A percentile compares a stretch with the other conserved stretches of the same genome.
phyloP scores from a whole-genome alignment of 129 eudicot species.

The Helianthus annuus region DNA sequence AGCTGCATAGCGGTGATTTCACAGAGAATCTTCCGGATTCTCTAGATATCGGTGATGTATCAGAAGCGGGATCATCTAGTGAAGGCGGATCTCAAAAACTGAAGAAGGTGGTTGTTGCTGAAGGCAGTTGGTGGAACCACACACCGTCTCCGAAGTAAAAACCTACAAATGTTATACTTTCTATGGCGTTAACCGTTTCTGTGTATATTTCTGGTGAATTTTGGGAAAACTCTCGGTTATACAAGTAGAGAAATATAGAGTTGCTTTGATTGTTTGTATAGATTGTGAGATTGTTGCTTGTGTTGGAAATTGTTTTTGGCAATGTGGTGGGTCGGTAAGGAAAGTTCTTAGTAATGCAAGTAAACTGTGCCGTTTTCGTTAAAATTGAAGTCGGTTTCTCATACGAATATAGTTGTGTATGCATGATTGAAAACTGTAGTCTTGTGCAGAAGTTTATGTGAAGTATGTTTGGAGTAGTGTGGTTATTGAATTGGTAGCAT shows the following conservation, averaged over 20 bases:
- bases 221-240: slow-evolving; percentile 9
- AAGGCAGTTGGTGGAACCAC: slow-evolving; percentile 30
- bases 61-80: slow-evolving; percentile 53
- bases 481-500: slow-evolving; percentile 3
- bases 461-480: slow-evolving; percentile 1
- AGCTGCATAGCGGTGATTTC: slow-evolving; percentile 50
- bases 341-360: not conserved
- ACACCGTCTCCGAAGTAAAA: slow-evolving; percentile 27
- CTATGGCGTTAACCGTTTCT: slow-evolving; percentile 14
- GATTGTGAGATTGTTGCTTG: slow-evolving; percentile 10
- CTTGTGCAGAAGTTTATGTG: not conserved
- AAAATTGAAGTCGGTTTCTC: slow-evolving; percentile 9
- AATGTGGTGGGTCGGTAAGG: slow-evolving; percentile 20
- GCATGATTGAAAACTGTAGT: slow-evolving; percentile 24
- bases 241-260: slow-evolving; percentile 23
- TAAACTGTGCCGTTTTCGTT: not conserved
- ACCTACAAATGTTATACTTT: not conserved
- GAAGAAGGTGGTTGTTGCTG: slow-evolving; percentile 53
- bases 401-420: slow-evolving; percentile 3
- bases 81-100: slow-evolving; percentile 40
- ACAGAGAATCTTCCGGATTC: slow-evolving; percentile 78
- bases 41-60: slow-evolving; percentile 78
- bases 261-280: slow-evolving; percentile 12
- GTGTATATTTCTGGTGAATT: slow-evolving; percentile 25
- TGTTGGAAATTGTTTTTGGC: slow-evolving; percentile 22